Conservation (phyloP, 306 rosid species). For the Comarum palustre region DNA sequence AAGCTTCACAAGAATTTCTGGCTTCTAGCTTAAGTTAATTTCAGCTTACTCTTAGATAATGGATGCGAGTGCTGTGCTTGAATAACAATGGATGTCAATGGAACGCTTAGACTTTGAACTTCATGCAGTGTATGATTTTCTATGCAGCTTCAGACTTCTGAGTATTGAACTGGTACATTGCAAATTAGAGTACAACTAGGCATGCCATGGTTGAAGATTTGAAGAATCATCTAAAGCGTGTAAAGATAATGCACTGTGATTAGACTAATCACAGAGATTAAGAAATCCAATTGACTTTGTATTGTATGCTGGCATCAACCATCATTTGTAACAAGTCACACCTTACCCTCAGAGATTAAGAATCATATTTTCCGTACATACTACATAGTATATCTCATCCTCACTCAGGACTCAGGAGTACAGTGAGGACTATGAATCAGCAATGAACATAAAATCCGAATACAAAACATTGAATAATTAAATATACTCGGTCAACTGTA, state of each 20-base stretch:
- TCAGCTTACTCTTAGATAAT: background rate
- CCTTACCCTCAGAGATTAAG: too few relatives aligned
- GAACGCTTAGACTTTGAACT: background rate
- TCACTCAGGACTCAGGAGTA: background rate
- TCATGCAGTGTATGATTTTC: background rate
- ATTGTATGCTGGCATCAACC: background rate
- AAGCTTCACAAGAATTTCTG: conserved; percentile 83
- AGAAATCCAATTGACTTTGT: background rate
- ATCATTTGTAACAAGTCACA: background rate
- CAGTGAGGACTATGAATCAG: background rate
- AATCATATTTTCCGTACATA: background rate
- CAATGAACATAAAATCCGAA: background rate
- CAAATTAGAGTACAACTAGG: background rate
- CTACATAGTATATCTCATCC: background rate
- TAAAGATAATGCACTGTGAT: background rate
- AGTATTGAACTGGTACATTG: background rate
- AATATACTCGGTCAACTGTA: conserved; percentile 3
- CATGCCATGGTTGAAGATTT: background rate
- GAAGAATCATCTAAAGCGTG: background rate
- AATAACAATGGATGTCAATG: background rate
- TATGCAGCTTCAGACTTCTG: background rate
- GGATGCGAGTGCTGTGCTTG: background rate
- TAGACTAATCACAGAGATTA: background rate
- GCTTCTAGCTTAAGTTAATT: conserved; percentile 69
- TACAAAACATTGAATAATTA: background rate